Evolutionary conservation across 108 stramenopile genomes (phyloP).

Genomic region (Fistulifera pelliculosa): DNA sequence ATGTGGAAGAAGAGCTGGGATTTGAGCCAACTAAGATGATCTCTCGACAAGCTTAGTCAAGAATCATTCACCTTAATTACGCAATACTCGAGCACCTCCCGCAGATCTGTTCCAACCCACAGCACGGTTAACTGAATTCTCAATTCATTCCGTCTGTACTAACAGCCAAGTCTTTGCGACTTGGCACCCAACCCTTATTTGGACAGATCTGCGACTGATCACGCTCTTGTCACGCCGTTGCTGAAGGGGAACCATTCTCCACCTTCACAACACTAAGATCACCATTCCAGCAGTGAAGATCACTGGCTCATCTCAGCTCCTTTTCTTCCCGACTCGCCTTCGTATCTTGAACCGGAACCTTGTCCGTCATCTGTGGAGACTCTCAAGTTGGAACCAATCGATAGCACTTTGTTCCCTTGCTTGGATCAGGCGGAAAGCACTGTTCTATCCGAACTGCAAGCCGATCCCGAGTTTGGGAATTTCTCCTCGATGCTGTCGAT

Average conservation of each 20-base stretch:
- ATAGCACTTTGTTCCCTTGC: constrained; percentile 18
- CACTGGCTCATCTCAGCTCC: constrained; percentile 32
- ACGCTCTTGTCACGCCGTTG: too few species aligned
- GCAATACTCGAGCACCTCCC: constrained; percentile 1
- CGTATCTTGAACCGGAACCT: constrained; percentile 26
- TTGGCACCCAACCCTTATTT: constrained; percentile 2
- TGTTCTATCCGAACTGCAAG: constrained; percentile 24
- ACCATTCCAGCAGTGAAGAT: constrained; percentile 88
- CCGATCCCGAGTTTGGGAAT: constrained; percentile 46
- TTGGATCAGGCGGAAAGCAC: constrained; percentile 9
- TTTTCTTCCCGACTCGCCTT: constrained; percentile 6
- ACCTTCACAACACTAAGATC: constrained; percentile 53
- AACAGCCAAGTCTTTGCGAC: background rate
- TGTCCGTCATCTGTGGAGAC: constrained; percentile 9
- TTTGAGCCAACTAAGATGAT: constrained; percentile 62
- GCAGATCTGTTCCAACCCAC: background rate
- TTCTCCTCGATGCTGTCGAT: constrained; percentile 50
- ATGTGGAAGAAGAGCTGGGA: constrained; percentile 29
- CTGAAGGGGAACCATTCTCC: too few species aligned
- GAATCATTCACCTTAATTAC: constrained; percentile 44
- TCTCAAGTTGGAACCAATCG: constrained; percentile 28
- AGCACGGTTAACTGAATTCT: background rate
- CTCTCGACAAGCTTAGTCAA: constrained; percentile 83
- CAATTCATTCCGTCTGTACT: too few species aligned
- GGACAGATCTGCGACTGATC: too few species aligned